Base-by-base conservation (phyloP, 352 stramenopile species). In the Pythium coloratum region DNA sequence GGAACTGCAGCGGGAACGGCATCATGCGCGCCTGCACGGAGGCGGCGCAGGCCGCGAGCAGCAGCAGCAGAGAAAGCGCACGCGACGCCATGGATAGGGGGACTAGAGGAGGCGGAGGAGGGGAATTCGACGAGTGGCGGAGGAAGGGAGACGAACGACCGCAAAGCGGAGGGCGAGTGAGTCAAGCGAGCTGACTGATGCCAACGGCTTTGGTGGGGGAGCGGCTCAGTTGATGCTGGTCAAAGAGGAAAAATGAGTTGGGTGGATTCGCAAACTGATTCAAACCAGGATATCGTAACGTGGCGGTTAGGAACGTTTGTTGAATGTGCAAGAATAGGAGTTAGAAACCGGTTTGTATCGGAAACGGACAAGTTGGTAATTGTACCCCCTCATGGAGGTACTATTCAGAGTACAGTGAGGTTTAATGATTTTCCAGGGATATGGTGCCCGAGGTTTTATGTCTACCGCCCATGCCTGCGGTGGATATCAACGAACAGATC, bases 21-120 rank as follows among this genome's bases (percentile, higher is more conserved):
- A 66, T 16, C 59, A 66, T 66, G 59, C 50, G 59, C 13, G 59
- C 59, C 14, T 51, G 6, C 20, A 53, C 49, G 59, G 49, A 66
- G 30, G 58, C 58, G 30, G 55, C 6, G 58, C 32, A 64, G 34
- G 49, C 12, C 26, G 46, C 30, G 33, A 66, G 49, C 34, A 66
- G 49, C 59, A 59, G 46, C n/a, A 40, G 46, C 32, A 55, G 46
- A 30, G 47, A 55, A 28, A 54, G 58, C 47, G 47, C 44, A 24
- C 49, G 49, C 33, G 49, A 40, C 9, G 26, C 38, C 59, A 66
- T 59, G 49, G 24, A n/a, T 0, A 24, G 20, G 20, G 20, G 20
- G 38, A 46, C 13, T 30, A 13, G 18, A 20, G 5, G 24, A 42
- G 38, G 34, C 7, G n/a, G n/a, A 24, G 26, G 33, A 0, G 32